Percentiles rank a stretch among this genome's conserved stretches.
Evolutionary conservation across 495 filamentous ascomycete species (phyloP).

Genomic region (Penicillium taxi): DNA sequence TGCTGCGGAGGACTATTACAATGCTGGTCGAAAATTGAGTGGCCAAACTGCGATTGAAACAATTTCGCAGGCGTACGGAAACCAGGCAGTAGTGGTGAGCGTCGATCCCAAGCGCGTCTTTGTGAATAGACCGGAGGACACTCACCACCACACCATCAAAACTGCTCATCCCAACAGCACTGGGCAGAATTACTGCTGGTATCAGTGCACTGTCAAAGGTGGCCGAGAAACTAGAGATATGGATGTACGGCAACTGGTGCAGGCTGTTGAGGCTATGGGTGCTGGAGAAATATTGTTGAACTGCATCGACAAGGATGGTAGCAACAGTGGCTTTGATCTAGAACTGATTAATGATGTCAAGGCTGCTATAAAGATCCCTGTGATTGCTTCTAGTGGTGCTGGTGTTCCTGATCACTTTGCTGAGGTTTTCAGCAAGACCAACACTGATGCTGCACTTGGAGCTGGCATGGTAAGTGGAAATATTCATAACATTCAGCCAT

Average conservation of each 20-base stretch:
- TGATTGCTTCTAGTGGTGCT: constrained; percentile 91
- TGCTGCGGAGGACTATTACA: constrained; percentile 84
- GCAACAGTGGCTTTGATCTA: constrained; percentile 89
- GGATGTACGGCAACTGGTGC: constrained; percentile 78
- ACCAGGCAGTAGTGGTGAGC: constrained; percentile 93
- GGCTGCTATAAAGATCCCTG: constrained; percentile 72
- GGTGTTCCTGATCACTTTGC: constrained; percentile 83
- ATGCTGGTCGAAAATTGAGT: constrained; percentile 52
- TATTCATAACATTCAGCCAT: neutral
- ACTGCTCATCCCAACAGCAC: constrained; percentile 62
- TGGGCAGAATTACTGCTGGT: constrained; percentile 87
- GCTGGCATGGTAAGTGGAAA: constrained; percentile 72
- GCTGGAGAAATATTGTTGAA: constrained; percentile 91
- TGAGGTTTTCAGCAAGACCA: constrained; percentile 80
- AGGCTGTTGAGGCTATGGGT: constrained; percentile 93
- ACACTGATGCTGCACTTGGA: constrained; percentile 85
- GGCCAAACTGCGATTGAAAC: constrained; percentile 89
- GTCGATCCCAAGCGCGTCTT: constrained; percentile 91
- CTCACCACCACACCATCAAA: constrained; percentile 67
- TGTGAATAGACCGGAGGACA: constrained; percentile 62
- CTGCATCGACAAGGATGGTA: constrained; percentile 95
- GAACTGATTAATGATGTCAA: constrained; percentile 89
- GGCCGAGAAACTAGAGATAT: constrained; percentile 85
- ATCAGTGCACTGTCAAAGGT: constrained; percentile 94
- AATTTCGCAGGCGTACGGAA: constrained; percentile 88